phyloP scores from a whole-genome alignment of 331 rosid species.

The Acacia pycnantha region DNA sequence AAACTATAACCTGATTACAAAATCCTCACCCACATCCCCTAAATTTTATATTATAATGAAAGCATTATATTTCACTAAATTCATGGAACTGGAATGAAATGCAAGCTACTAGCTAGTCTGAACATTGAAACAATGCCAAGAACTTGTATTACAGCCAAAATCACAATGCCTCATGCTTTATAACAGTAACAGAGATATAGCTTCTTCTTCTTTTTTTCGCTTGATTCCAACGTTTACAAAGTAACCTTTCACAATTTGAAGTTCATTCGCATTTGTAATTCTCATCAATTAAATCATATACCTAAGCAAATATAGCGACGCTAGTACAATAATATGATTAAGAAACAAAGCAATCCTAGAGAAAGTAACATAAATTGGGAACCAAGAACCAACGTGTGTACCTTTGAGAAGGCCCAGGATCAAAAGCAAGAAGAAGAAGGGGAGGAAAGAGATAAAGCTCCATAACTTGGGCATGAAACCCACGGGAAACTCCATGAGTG shows the following conservation, averaged over 20 bases:
- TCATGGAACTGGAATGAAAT: neutral
- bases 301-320: neutral
- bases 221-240: neutral
- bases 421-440: constrained; percentile 66
- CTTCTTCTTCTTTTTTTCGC: neutral
- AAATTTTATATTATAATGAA: neutral
- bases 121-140: neutral
- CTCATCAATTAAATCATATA: neutral
- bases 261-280: neutral
- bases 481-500: constrained; percentile 46
- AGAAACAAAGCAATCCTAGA: too few species aligned
- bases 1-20: neutral
- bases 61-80: neutral
- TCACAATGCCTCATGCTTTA: neutral
- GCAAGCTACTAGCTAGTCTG: neutral
- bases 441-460: constrained; percentile 67
- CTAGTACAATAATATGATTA: neutral
- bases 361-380: neutral
- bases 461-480: constrained; percentile 42
- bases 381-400: constrained; percentile 23
- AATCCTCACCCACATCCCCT: neutral
- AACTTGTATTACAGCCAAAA: neutral
- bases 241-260: neutral
- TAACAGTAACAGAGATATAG: neutral
- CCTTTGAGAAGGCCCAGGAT: constrained; percentile 75